A percentile compares a stretch with the other conserved stretches of the same genome.
phyloP scores from a whole-genome alignment of 441 rosid species.

The Breynia disticha region DNA sequence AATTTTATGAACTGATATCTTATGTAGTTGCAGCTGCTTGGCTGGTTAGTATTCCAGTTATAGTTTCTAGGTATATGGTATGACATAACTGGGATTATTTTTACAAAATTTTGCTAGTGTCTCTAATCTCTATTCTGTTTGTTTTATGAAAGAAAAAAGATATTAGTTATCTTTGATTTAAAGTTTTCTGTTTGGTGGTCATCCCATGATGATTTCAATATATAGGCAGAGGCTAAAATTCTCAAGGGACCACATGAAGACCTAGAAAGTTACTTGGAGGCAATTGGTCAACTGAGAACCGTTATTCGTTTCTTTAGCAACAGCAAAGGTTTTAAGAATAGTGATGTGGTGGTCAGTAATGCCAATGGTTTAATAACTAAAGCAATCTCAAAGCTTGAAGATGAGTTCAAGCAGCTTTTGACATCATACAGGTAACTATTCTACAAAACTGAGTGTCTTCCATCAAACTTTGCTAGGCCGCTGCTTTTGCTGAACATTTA shows the following conservation, averaged over 20 bases:
- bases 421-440: constrained; percentile 64
- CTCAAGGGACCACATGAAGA: constrained; percentile 90
- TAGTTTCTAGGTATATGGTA: too few species aligned
- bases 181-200: constrained; percentile 8
- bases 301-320: constrained; percentile 57
- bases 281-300: constrained; percentile 77
- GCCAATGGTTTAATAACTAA: constrained; percentile 71
- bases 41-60: too few species aligned
- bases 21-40: too few species aligned
- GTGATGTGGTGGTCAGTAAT: constrained; percentile 56
- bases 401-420: constrained; percentile 82
- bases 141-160: background rate
- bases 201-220: constrained; percentile 18
- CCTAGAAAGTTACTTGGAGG: constrained; percentile 78
- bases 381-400: constrained; percentile 89
- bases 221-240: constrained; percentile 86
- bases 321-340: constrained; percentile 59
- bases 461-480: background rate
- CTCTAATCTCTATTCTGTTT: background rate
- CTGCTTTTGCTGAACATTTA: background rate
- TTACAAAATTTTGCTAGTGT: too few species aligned
- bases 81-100: too few species aligned
- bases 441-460: constrained; percentile 7
- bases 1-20: too few species aligned
- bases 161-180: background rate